A percentile compares a stretch with the other conserved stretches of the same genome.
These are phyloP conservation scores for Solanum bulbocastanum DNA, from an alignment of 257 asterid species.

Conservation along the genomic window DNA sequence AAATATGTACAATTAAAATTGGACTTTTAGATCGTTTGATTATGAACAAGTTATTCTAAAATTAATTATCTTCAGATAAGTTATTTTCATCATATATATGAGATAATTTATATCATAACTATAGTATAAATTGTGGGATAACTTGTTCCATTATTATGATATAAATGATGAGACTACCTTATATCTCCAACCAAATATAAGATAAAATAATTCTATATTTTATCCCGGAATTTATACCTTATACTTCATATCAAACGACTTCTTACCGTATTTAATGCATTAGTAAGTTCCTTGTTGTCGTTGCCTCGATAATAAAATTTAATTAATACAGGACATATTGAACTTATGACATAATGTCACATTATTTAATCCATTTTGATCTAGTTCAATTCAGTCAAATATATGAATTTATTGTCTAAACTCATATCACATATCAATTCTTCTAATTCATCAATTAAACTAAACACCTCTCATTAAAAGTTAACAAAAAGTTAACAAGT, in stretches of 20 bases:
- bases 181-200: no score
- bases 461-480: no score
- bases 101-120: no score
- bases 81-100: no score
- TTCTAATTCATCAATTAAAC: no score
- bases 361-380: neutral
- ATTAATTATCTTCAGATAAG: no score
- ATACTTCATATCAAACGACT: accelerated
- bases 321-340: neutral
- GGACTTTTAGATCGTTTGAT: no score
- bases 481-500: no score
- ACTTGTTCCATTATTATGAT: accelerated
- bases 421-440: neutral
- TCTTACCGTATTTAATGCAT: accelerated
- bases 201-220: no score
- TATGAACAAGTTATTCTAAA: accelerated
- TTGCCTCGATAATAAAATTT: neutral
- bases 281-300: accelerated
- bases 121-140: accelerated
- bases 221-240: accelerated
- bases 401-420: neutral
- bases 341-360: neutral
- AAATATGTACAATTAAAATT: neutral
- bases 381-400: accelerated
- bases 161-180: no score